A percentile compares a stretch with the other conserved stretches of the same genome.
Conservation (phyloP, 2,329 filamentous ascomycete species). For the Fusarium hainanense region DNA sequence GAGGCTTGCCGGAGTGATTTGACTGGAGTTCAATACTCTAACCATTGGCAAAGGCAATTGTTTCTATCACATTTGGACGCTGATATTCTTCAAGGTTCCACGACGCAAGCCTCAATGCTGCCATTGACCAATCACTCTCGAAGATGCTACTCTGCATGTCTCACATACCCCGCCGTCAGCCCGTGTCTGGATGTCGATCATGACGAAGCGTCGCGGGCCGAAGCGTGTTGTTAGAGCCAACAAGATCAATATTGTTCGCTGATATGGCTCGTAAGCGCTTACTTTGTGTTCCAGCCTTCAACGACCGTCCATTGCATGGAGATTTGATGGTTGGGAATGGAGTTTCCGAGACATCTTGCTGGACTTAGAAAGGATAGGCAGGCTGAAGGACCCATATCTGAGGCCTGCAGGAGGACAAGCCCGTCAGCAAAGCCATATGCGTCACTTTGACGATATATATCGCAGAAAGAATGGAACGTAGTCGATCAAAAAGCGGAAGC, state of each 20-base stretch:
- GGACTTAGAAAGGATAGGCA: neutral
- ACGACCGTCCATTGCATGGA: neutral
- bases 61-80: neutral
- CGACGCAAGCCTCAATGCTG: rapidly evolving
- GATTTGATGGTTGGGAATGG: neutral
- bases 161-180: neutral
- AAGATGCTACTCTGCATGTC: neutral
- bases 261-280: neutral
- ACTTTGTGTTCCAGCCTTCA: neutral
- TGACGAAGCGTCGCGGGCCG: neutral
- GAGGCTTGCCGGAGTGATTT: neutral
- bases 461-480: neutral
- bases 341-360: neutral
- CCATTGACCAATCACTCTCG: neutral
- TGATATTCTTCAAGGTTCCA: neutral
- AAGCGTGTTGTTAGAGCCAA: slow-evolving; percentile 6
- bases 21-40: too few species aligned
- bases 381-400: neutral
- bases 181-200: neutral
- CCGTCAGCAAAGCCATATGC: neutral
- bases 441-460: neutral
- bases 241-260: neutral
- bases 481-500: neutral
- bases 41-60: neutral
- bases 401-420: neutral